Conservation (phyloP, 164 flowering plant species). For the Malania oleifera region DNA sequence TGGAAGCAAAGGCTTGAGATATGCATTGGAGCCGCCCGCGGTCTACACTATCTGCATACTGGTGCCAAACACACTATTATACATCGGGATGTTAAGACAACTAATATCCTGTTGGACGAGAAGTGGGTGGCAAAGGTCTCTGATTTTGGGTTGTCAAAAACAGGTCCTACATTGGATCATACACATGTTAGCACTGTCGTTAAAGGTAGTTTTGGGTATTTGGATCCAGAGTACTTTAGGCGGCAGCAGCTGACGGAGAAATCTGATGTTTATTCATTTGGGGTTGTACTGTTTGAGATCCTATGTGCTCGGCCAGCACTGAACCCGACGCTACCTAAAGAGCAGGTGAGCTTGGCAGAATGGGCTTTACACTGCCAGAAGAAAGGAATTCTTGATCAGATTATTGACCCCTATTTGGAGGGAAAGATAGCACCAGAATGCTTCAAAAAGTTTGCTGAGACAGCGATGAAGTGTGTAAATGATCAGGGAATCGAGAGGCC, state of each 20-base stretch:
- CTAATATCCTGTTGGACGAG: conserved; percentile 69
- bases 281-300: conserved; percentile 76
- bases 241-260: conserved; percentile 78
- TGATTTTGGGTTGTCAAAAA: conserved; percentile 72
- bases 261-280: conserved; percentile 81
- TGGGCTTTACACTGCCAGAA: conserved; percentile 79
- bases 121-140: conserved; percentile 89
- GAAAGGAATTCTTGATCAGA: conserved; percentile 70
- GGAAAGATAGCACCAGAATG: conserved; percentile 77
- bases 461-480: conserved; percentile 67
- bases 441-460: conserved; percentile 67
- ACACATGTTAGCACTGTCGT: conserved; percentile 82
- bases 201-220: conserved; percentile 76
- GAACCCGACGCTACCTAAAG: conserved; percentile 69
- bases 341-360: conserved; percentile 79
- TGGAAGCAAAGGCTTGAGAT: conserved; percentile 85
- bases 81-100: conserved; percentile 76
- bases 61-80: conserved; percentile 72
- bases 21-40: conserved; percentile 76
- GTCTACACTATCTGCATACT: conserved; percentile 70
- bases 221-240: conserved; percentile 82
- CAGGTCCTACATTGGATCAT: conserved; percentile 68
- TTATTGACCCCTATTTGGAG: conserved; percentile 64
- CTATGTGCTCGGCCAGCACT: conserved; percentile 77
- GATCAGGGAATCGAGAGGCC: conserved; percentile 76